Conservation (phyloP, 1,139 yeast species). For the Tardiomyces depauwii region DNA sequence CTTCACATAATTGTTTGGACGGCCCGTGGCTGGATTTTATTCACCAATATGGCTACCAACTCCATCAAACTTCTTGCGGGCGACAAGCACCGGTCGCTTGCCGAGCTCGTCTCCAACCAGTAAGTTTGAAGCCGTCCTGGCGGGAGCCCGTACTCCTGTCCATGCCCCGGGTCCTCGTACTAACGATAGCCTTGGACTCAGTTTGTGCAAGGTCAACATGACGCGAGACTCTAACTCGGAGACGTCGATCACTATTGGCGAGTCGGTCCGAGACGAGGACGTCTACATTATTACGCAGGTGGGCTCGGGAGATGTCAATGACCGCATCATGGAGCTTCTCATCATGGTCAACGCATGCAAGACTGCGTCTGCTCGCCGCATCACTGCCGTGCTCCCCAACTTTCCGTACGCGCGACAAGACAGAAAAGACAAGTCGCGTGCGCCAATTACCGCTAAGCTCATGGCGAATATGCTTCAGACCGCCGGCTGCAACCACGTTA, state of each 20-base stretch:
- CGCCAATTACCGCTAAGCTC: conserved; percentile 93
- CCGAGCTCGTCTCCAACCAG: conserved; percentile 50
- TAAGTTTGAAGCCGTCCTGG: no score
- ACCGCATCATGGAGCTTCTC: conserved; percentile 73
- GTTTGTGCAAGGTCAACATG: conserved; percentile 32
- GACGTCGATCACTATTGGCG: conserved; percentile 86
- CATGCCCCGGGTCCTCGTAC: no score
- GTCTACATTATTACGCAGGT: conserved; percentile 79
- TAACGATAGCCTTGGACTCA: conserved; percentile 26
- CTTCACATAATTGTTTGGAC: no score
- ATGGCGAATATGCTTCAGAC: conserved; percentile 93
- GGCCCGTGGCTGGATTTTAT: not conserved
- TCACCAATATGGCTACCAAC: conserved; percentile 32
- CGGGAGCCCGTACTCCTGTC: no score
- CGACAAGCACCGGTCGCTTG: conserved; percentile 84
- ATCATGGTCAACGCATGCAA: conserved; percentile 94
- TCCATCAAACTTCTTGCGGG: conserved; percentile 77
- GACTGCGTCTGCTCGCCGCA: conserved; percentile 89
- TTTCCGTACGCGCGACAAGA: conserved; percentile 98
- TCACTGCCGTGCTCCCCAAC: conserved; percentile 90
- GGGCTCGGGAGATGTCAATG: conserved; percentile 85
- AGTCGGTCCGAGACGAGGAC: conserved; percentile 94
- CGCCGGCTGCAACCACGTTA: conserved; percentile 95
- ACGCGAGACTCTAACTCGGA: conserved; percentile 53
- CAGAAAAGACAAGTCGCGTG: conserved; percentile 89